Evolutionary conservation across 495 filamentous ascomycete species (phyloP).

Genomic region (Pyrenula aspistea): DNA sequence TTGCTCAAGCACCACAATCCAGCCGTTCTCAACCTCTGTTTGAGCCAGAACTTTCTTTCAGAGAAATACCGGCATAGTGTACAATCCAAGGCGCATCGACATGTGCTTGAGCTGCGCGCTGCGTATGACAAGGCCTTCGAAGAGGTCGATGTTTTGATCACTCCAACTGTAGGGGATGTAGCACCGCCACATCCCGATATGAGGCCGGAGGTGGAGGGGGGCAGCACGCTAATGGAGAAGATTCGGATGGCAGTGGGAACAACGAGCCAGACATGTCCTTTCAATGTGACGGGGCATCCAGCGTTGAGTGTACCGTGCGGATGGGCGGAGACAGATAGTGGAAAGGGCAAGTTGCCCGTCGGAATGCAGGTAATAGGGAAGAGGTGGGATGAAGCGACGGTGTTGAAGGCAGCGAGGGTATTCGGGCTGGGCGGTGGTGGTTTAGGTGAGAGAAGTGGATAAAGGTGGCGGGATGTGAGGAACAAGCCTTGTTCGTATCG

Average conservation of each 20-base stretch:
- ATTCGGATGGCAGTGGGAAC: conserved; percentile 16
- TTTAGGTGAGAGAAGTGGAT: neutral
- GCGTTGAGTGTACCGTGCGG: conserved; percentile 44
- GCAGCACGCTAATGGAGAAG: neutral
- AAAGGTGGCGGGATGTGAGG: neutral
- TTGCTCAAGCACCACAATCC: conserved; percentile 18
- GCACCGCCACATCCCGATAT: conserved; percentile 19
- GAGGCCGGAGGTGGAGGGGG: neutral
- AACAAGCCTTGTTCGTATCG: no score
- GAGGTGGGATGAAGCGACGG: conserved; percentile 28
- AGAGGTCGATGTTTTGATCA: conserved; percentile 32
- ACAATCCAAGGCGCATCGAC: conserved; percentile 27
- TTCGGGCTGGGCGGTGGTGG: neutral
- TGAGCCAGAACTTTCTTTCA: conserved; percentile 18
- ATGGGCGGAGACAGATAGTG: conserved; percentile 14
- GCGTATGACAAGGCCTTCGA: conserved; percentile 30
- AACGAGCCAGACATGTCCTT: conserved; percentile 41
- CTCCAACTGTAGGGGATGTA: conserved; percentile 29
- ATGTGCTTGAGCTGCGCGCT: conserved; percentile 26
- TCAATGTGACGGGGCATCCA: conserved; percentile 47
- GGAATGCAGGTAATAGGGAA: conserved; percentile 48
- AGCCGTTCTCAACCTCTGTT: conserved; percentile 17
- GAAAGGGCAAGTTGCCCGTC: conserved; percentile 35
- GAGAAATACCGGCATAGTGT: conserved; percentile 13
- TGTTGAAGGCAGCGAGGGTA: neutral